phyloP scores from a whole-genome alignment of 2,329 filamentous ascomycete species.

The Graphiopsis chlorocephala region DNA sequence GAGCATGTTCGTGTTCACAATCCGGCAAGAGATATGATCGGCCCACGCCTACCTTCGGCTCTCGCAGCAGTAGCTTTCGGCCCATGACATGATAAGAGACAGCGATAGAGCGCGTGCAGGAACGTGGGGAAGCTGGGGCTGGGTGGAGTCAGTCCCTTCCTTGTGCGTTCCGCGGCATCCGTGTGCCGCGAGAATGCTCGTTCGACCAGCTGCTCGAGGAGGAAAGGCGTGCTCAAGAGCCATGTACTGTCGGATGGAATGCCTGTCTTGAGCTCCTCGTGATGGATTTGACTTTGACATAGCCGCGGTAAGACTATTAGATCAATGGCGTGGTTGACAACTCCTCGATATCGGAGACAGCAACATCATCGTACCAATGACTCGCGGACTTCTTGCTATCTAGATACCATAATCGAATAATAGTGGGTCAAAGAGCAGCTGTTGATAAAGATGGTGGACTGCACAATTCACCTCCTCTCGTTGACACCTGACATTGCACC shows the following conservation, averaged over 20 bases:
- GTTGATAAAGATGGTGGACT: neutral
- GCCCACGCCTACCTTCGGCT: constrained; percentile 12
- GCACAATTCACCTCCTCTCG: constrained; percentile 4
- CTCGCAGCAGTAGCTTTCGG: constrained; percentile 1
- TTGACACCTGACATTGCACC: neutral
- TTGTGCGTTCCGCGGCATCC: neutral
- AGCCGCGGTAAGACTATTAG: neutral
- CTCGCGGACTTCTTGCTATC: neutral
- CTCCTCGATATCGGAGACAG: neutral
- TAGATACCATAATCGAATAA: neutral
- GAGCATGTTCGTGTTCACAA: neutral
- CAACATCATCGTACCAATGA: neutral
- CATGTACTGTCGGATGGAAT: neutral
- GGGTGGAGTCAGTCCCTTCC: neutral
- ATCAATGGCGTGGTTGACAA: neutral
- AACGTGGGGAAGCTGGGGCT: constrained; percentile 8
- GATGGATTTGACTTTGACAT: neutral
- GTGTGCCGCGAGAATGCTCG: neutral
- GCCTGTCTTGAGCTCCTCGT: neutral
- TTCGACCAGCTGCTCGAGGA: neutral
- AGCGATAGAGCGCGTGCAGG: neutral
- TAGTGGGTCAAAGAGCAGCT: neutral
- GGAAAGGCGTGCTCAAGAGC: neutral
- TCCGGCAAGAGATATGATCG: neutral
- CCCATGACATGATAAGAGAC: constrained; percentile 6